These are phyloP conservation scores for Annulohypoxylon truncatum DNA, from an alignment of 2,329 filamentous ascomycete species.

Conservation along the genomic window DNA sequence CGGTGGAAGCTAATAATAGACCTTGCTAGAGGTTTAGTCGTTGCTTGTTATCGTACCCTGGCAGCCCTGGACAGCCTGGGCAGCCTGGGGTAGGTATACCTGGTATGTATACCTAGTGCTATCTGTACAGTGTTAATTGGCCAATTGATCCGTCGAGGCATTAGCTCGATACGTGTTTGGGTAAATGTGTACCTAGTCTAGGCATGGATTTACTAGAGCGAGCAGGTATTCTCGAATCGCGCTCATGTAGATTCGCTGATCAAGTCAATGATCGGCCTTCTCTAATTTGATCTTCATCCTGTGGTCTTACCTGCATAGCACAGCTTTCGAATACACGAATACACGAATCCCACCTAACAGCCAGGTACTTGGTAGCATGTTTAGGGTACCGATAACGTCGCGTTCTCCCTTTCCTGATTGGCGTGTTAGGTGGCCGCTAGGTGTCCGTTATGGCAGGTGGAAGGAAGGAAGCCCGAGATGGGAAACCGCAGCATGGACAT, in stretches of 20 bases:
- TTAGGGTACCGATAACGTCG: constrained; percentile 9
- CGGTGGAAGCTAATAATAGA: not conserved
- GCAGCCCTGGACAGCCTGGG: too few relatives aligned
- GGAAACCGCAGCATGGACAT: constrained; percentile 1
- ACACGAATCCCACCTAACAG: not conserved
- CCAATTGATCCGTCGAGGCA: not conserved
- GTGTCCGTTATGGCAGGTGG: constrained; percentile 9
- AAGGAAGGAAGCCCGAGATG: not conserved
- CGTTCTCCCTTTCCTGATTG: constrained; percentile 21
- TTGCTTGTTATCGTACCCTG: not conserved
- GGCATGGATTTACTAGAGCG: not conserved
- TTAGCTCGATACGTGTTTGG: not conserved
- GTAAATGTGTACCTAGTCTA: not conserved
- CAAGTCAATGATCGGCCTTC: constrained; percentile 13
- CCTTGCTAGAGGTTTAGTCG: not conserved
- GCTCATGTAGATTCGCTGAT: constrained; percentile 11
- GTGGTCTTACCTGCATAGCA: constrained; percentile 18
- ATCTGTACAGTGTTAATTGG: not conserved
- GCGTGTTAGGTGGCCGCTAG: not conserved
- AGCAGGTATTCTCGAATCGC: not conserved
- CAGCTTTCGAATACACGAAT: not conserved
- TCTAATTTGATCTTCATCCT: constrained; percentile 28
- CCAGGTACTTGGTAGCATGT: too few relatives aligned
- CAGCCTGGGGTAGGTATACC: too few relatives aligned
- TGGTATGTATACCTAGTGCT: not conserved